Conservation (phyloP, 2,329 filamentous ascomycete genomes). For the Fusarium solani-melongenae region DNA sequence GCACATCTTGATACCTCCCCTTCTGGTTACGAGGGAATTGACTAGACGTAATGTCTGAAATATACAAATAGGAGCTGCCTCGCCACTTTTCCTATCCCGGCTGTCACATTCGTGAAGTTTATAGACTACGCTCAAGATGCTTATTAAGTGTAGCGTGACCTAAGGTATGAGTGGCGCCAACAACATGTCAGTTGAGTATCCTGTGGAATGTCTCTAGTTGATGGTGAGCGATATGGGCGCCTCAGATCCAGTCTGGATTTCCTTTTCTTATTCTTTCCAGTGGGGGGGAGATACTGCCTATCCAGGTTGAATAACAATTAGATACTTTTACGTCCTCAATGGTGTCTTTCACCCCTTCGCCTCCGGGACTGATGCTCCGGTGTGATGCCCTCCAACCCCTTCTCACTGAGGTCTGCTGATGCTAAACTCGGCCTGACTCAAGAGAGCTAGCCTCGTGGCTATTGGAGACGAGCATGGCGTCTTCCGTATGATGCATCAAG, state of each 20-base stretch:
- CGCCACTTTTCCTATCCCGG: not conserved
- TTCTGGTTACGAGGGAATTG: slow-evolving; percentile 14
- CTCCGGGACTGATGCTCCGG: not conserved
- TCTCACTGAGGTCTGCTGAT: not conserved
- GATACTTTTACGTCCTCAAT: not conserved
- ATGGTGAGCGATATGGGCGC: not conserved
- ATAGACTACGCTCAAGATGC: not conserved
- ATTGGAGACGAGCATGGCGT: not conserved
- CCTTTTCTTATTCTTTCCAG: not conserved
- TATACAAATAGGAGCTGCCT: slow-evolving; percentile 6
- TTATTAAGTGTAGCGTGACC: not conserved
- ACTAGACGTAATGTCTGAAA: slow-evolving; percentile 41
- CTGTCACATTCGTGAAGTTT: not conserved
- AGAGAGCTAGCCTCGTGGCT: not conserved
- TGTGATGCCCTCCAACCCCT: not conserved
- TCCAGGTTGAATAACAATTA: not conserved
- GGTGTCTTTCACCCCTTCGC: not conserved
- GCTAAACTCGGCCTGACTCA: not conserved
- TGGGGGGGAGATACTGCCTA: not conserved
- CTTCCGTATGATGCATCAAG: not conserved
- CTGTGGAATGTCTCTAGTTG: slow-evolving; percentile 14
- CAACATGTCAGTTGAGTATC: not conserved
- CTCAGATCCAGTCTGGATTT: not conserved
- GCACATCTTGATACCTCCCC: slow-evolving; percentile 18
- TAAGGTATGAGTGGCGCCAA: not conserved